Percentiles rank a stretch among this genome's conserved stretches.
These are phyloP conservation scores for Plasmodium vivax DNA, from an alignment of 169 alveolate species.

Conservation along the genomic window DNA sequence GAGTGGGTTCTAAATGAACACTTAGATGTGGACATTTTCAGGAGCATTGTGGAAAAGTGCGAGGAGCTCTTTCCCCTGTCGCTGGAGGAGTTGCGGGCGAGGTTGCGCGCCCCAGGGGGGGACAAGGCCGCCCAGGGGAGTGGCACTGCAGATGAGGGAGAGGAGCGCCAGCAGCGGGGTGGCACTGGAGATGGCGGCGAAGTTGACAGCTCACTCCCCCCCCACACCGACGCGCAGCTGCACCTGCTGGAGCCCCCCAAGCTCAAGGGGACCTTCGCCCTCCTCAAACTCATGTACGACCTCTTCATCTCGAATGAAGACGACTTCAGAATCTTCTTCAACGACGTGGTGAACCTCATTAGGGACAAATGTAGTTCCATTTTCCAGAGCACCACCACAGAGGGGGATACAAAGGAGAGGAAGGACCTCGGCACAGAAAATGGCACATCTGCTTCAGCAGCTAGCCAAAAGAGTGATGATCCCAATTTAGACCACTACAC, in stretches of 20 bases:
- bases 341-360: conserved; percentile 23
- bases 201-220: not conserved
- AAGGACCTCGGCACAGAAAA: not conserved
- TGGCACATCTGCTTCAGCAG: not conserved
- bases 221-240: not conserved
- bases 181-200: not conserved
- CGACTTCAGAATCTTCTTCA: conserved; percentile 45
- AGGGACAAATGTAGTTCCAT: not conserved
- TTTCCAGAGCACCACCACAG: not conserved
- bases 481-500: conserved; percentile 1
- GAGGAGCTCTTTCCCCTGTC: conserved; percentile 24
- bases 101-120: not conserved
- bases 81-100: not conserved
- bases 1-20: conserved; percentile 34
- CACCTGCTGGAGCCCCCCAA: not conserved
- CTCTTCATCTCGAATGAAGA: conserved; percentile 36
- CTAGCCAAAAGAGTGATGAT: not conserved
- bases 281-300: conserved; percentile 37
- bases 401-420: not conserved
- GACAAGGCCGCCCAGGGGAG: not conserved
- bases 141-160: not conserved
- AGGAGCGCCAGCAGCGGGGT: not conserved
- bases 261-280: conserved; percentile 27
- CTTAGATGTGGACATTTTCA: conserved; percentile 33
- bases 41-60: conserved; percentile 23